These are phyloP conservation scores for Teunomyces aglyptinius DNA, from an alignment of 805 yeast genomes.

Conservation along the genomic window DNA sequence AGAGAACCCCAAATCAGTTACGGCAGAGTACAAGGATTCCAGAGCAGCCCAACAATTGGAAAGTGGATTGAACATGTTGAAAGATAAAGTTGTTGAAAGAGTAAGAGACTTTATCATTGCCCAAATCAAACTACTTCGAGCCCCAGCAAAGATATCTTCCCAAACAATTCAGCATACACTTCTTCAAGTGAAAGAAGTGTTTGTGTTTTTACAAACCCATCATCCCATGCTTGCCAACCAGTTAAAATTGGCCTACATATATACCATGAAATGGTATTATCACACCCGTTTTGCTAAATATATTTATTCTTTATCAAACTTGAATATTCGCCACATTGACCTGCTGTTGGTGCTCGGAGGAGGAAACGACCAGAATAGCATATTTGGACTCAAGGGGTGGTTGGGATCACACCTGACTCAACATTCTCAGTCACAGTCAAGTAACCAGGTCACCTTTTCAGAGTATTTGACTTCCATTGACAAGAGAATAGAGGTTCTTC, in stretches of 20 bases:
- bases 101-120: constrained; percentile 65
- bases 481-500: constrained; percentile 57
- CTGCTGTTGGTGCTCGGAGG: constrained; percentile 55
- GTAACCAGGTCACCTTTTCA: constrained; percentile 25
- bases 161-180: constrained; percentile 71
- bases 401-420: constrained; percentile 8
- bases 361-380: constrained; percentile 21
- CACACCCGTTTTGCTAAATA: constrained; percentile 74
- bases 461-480: constrained; percentile 57
- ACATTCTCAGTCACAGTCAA: neutral
- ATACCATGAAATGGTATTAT: constrained; percentile 95
- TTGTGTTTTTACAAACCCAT: constrained; percentile 51
- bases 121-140: constrained; percentile 66
- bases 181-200: constrained; percentile 60
- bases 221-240: constrained; percentile 67
- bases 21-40: constrained; percentile 18
- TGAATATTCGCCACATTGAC: constrained; percentile 57
- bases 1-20: neutral
- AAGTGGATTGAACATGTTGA: constrained; percentile 48
- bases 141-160: constrained; percentile 54
- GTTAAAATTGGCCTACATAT: constrained; percentile 73
- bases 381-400: constrained; percentile 29
- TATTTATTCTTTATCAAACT: constrained; percentile 64
- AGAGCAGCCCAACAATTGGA: constrained; percentile 29
- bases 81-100: constrained; percentile 67